Evolutionary conservation across 805 yeast species (phyloP), one percentile per base, ranked within the genome.

Genomic region (Sugiyamaella lignohabitans): DNA sequence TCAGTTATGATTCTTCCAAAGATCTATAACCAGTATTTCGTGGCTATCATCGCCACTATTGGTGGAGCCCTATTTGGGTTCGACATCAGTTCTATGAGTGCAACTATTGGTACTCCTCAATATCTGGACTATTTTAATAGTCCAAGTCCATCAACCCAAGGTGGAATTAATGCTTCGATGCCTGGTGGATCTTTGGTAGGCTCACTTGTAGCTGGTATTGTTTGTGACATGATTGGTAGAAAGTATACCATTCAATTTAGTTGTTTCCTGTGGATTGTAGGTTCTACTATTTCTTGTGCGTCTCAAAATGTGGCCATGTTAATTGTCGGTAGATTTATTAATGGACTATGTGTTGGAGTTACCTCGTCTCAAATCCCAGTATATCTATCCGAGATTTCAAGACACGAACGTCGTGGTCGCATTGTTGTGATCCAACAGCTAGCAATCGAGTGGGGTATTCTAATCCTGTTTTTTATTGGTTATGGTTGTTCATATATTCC

Each of bases 111-210:
- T 1, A 63, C 72, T 5, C 64, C 61, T 0, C 67, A 69, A n/a
- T 85, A 84, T 60, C 60, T 60, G 24, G 53, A 62, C 1, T 80
- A 64, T 57, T 84, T 84, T 64, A 54, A 73, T 49, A 45, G 62
- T 37, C 87, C 89, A 4, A 61, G 66, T 32, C 70, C 87, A 0
- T 59, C 71, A 2, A 58, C 67, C 36, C 93, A 84, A 64, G 94
- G 94, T 22, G 72, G 84, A 45, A 76, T 86, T 51, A 82, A 87
- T 10, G 79, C 87, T 1, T 66, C 87, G 3, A 82, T 81, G 79
- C 78, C 91, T n/a, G 79, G 80, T 50, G 94, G 94, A 30, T 85
- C 87, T 0, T 74, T 82, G 50, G 53, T 79, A 44, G 91, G 91
- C 5, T 80, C 87, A 41, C 61, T 84, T 40, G 57, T 68, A 3